These are phyloP conservation scores for Phytopythium montanum DNA, from an alignment of 352 stramenopile genomes.

Conservation along the genomic window DNA sequence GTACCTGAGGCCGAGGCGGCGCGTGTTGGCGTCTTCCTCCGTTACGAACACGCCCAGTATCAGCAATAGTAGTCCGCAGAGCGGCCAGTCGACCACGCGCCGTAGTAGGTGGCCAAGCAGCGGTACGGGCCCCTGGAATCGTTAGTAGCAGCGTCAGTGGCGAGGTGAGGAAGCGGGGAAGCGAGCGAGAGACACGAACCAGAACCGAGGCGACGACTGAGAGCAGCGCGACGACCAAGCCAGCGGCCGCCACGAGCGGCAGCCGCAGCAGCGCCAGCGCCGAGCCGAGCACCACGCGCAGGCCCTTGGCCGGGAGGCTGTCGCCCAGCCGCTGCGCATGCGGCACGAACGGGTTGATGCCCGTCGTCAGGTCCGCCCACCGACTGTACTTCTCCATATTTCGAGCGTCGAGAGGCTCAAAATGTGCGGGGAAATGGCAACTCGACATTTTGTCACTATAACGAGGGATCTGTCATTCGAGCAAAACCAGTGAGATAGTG, in stretches of 20 bases:
- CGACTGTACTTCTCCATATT: slow-evolving; percentile 85
- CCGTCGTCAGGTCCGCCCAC: slow-evolving; percentile 82
- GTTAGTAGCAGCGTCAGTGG: not conserved
- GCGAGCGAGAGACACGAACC: slow-evolving; percentile 11
- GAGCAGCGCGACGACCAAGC: slow-evolving; percentile 34
- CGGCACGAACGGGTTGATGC: slow-evolving; percentile 86
- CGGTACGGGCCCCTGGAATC: slow-evolving; percentile 38
- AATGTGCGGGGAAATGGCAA: not conserved
- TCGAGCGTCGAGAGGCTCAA: no score
- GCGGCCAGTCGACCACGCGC: slow-evolving; percentile 63
- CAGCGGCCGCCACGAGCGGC: slow-evolving; percentile 42
- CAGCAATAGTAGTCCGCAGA: slow-evolving; percentile 64
- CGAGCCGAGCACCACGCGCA: slow-evolving; percentile 44
- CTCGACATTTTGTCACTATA: not conserved
- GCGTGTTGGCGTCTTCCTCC: slow-evolving; percentile 69
- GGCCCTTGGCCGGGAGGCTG: slow-evolving; percentile 29
- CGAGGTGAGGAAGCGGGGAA: not conserved
- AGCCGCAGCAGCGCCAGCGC: slow-evolving; percentile 46
- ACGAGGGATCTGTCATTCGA: not conserved
- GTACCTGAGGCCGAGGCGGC: slow-evolving; percentile 62
- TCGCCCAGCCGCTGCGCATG: slow-evolving; percentile 54
- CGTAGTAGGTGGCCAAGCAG: slow-evolving; percentile 66
- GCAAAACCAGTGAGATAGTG: no score
- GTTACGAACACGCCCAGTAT: slow-evolving; percentile 62
- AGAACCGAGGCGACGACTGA: slow-evolving; percentile 57